Conservation (phyloP, 176 grass and related monocot species). For the Oryza coarctata region DNA sequence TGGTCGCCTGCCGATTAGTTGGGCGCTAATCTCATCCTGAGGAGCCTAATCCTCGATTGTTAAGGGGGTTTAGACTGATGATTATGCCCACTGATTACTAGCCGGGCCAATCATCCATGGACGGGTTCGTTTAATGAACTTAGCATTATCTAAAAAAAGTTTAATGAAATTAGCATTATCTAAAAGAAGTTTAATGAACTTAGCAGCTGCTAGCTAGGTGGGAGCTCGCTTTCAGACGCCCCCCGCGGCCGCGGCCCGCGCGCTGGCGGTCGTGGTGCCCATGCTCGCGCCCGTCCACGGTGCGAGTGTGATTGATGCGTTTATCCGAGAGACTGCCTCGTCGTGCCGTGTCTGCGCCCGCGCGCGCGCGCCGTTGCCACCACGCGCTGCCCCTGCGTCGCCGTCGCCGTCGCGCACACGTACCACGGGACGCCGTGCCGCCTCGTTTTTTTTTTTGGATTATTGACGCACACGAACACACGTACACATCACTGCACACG, state of each 20-base stretch:
- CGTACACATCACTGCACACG: too few relatives aligned
- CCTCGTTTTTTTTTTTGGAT: not conserved
- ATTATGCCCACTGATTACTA: not conserved
- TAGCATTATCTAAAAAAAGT: too few relatives aligned
- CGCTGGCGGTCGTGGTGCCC: not conserved
- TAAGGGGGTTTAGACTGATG: not conserved
- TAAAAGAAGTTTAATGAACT: too few relatives aligned
- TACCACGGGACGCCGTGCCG: not conserved
- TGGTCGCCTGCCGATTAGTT: not conserved
- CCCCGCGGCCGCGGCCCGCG: too few relatives aligned
- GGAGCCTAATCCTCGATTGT: not conserved
- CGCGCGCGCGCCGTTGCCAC: not conserved
- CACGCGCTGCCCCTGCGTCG: not conserved
- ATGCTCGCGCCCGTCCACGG: not conserved
- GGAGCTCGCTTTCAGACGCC: not conserved
- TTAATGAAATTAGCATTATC: too few relatives aligned
- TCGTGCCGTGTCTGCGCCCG: not conserved
- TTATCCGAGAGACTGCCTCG: not conserved
- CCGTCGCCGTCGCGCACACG: too few relatives aligned
- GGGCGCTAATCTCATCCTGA: not conserved
- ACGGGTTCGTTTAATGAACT: not conserved
- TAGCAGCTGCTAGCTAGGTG: not conserved
- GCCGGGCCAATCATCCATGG: not conserved
- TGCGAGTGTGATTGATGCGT: not conserved
- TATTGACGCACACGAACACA: not conserved